Evolutionary conservation across 2,329 filamentous ascomycete species (phyloP).

Genomic region (Paecilomyces variotii): DNA sequence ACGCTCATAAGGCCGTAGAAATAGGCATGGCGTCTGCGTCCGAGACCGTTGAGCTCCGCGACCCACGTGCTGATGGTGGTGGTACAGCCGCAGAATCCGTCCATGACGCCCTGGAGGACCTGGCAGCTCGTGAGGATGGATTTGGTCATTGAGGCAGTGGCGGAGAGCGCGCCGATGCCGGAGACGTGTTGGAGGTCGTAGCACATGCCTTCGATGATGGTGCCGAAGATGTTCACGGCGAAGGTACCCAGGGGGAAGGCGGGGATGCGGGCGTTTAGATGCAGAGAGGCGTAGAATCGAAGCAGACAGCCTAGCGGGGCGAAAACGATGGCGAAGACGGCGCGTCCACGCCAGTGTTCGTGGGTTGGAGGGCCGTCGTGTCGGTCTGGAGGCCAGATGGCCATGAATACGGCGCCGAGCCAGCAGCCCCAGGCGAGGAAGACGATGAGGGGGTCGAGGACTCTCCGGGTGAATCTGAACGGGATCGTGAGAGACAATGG

Average conservation of each 20-base stretch:
- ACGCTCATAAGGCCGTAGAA: constrained; percentile 45
- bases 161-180: constrained; percentile 36
- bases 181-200: constrained; percentile 67
- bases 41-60: constrained; percentile 49
- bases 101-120: constrained; percentile 57
- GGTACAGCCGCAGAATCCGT: constrained; percentile 60
- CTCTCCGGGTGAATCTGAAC: constrained; percentile 46
- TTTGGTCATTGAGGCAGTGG: constrained; percentile 32
- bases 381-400: constrained; percentile 60
- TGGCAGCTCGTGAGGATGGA: constrained; percentile 50
- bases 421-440: constrained; percentile 65
- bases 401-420: constrained; percentile 67
- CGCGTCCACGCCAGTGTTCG: constrained; percentile 66
- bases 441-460: constrained; percentile 57
- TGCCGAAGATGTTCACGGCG: constrained; percentile 69
- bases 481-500: constrained; percentile 53
- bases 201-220: constrained; percentile 63
- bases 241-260: constrained; percentile 84
- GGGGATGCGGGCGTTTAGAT: constrained; percentile 59
- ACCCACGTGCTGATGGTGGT: constrained; percentile 64
- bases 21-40: constrained; percentile 53
- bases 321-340: constrained; percentile 70
- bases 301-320: constrained; percentile 70
- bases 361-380: constrained; percentile 14
- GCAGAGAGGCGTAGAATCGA: constrained; percentile 64